These are phyloP conservation scores for Helenozyma baotianmanensis DNA, from an alignment of 805 yeast genomes.

Conservation along the genomic window DNA sequence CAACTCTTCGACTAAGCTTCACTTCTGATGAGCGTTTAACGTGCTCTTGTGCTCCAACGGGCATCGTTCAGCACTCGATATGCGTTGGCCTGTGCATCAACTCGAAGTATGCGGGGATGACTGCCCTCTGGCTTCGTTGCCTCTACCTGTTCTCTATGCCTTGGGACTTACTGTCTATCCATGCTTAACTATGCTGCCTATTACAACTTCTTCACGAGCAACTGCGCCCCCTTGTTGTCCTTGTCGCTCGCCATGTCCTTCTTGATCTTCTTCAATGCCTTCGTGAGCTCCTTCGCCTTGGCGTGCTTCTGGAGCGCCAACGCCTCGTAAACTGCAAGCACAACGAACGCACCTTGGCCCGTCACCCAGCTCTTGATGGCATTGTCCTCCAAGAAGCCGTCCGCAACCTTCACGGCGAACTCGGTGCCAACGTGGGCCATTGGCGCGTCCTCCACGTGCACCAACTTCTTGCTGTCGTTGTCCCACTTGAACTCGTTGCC, in stretches of 20 bases:
- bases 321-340: slow-evolving; percentile 74
- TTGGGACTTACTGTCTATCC: too few species aligned
- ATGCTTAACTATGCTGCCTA: slow-evolving; percentile 4
- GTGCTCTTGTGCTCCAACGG: too few species aligned
- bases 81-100: too few species aligned
- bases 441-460: slow-evolving; percentile 28
- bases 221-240: slow-evolving; percentile 61
- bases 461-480: slow-evolving; percentile 41
- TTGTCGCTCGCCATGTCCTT: slow-evolving; percentile 40
- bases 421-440: slow-evolving; percentile 50
- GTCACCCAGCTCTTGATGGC: slow-evolving; percentile 57
- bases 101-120: too few species aligned
- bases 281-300: slow-evolving; percentile 44
- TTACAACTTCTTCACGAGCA: slow-evolving; percentile 23
- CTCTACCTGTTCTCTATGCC: too few species aligned
- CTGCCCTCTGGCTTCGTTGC: too few species aligned
- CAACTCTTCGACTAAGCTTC: too few species aligned
- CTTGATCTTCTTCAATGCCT: slow-evolving; percentile 49
- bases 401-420: slow-evolving; percentile 52
- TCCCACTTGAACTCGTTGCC: slow-evolving; percentile 80
- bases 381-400: slow-evolving; percentile 47
- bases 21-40: too few species aligned
- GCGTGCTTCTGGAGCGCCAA: slow-evolving; percentile 38
- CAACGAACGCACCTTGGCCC: slow-evolving; percentile 69
- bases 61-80: too few species aligned